These are phyloP conservation scores for Rhynchospora pubera DNA, from an alignment of 176 grass and related monocot genomes.

Conservation along the genomic window DNA sequence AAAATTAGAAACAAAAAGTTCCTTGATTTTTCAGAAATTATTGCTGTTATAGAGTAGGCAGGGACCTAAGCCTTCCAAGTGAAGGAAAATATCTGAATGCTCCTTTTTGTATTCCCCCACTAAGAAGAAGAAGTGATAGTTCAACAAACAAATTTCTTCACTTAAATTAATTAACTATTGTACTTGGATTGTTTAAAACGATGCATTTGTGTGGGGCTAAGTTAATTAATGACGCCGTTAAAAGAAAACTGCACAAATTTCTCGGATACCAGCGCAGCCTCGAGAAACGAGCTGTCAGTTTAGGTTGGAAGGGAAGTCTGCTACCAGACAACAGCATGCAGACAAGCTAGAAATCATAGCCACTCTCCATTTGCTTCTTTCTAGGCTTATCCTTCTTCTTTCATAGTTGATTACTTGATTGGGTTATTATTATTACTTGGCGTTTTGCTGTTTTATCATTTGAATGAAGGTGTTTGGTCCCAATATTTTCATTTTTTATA, in stretches of 20 bases:
- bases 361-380: constrained; percentile 7
- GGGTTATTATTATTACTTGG: constrained; percentile 15
- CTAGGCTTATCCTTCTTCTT: not conserved
- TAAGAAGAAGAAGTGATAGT: not conserved
- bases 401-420: not conserved
- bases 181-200: not conserved
- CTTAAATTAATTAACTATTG: not conserved
- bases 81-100: not conserved
- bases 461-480: not conserved
- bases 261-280: not conserved
- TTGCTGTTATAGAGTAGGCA: not conserved
- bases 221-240: constrained; percentile 22
- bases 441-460: constrained; percentile 11
- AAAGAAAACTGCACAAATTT: constrained; percentile 15
- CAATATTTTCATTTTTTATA: not conserved
- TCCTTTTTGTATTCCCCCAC: not conserved
- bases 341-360: constrained; percentile 14
- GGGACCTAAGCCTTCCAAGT: not conserved
- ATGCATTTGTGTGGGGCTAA: not conserved
- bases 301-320: not conserved
- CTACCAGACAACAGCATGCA: not conserved
- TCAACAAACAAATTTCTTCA: not conserved
- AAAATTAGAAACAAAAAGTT: not conserved
- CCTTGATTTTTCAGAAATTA: not conserved
- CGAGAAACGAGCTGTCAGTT: not conserved